Evolutionary conservation across 495 filamentous ascomycete genomes (phyloP).

Genomic region (Aspergillus sparsus): DNA sequence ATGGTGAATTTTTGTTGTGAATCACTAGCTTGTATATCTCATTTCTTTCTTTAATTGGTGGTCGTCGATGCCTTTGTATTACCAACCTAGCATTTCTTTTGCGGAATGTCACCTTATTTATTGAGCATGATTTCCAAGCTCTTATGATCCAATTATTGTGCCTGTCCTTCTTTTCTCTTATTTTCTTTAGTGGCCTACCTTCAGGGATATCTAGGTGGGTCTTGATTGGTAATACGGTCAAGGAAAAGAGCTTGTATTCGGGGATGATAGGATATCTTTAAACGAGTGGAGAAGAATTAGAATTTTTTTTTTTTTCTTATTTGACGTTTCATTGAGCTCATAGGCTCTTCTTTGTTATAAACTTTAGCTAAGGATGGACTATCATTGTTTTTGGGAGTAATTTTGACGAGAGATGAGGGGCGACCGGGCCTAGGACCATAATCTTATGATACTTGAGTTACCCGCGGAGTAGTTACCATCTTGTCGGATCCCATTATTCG

Average conservation of each 20-base stretch:
- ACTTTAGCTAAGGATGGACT: neutral
- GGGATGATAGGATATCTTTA: too few relatives aligned
- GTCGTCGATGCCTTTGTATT: neutral
- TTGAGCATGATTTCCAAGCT: too few relatives aligned
- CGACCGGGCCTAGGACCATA: too few relatives aligned
- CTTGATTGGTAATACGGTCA: too few relatives aligned
- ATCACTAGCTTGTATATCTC: neutral
- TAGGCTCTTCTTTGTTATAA: neutral
- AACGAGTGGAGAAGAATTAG: neutral
- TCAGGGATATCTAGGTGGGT: too few relatives aligned
- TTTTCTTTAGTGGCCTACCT: too few relatives aligned
- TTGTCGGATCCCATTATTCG: neutral
- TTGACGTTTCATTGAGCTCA: neutral
- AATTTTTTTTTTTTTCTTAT: neutral
- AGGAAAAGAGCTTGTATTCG: too few relatives aligned
- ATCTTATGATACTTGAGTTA: too few relatives aligned
- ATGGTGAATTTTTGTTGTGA: neutral
- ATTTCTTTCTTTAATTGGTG: neutral
- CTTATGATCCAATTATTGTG: too few relatives aligned
- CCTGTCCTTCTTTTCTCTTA: too few relatives aligned
- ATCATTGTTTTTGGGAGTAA: neutral
- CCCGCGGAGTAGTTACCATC: neutral
- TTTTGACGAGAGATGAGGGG: neutral
- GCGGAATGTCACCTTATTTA: too few relatives aligned
- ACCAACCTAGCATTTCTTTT: too few relatives aligned